Conservation (phyloP, 768 basidiomycete species). For the Lyophyllum decastes region DNA sequence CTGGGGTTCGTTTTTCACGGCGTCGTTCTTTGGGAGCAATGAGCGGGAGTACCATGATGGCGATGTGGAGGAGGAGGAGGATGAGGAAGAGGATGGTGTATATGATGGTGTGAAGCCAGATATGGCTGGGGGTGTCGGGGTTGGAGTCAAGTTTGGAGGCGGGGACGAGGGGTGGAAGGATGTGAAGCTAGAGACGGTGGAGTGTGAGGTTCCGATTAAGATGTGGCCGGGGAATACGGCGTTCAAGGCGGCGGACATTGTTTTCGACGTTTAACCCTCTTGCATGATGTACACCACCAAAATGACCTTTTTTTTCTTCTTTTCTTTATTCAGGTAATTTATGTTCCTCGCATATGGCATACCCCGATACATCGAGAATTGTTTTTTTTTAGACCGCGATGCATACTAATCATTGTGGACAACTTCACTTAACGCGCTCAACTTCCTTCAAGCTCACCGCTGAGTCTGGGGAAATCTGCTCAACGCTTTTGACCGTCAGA, state of each 20-base stretch:
- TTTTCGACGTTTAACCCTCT: conserved; percentile 57
- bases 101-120: conserved; percentile 54
- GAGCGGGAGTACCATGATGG: conserved; percentile 63
- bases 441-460: too few relatives aligned
- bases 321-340: conserved; percentile 5
- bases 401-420: too few relatives aligned
- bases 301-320: background rate
- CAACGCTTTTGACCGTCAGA: too few relatives aligned
- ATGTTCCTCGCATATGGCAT: background rate
- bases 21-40: conserved; percentile 33
- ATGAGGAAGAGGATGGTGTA: conserved; percentile 25
- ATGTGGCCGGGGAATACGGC: conserved; percentile 91
- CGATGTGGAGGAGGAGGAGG: conserved; percentile 51
- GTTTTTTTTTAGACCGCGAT: too few relatives aligned
- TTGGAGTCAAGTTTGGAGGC: conserved; percentile 51
- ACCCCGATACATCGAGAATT: background rate
- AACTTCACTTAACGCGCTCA: too few relatives aligned
- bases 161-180: conserved; percentile 67
- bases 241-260: conserved; percentile 76
- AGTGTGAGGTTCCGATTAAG: conserved; percentile 88
- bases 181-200: conserved; percentile 81
- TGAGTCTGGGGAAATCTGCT: too few relatives aligned
- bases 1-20: conserved; percentile 41
- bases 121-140: conserved; percentile 50
- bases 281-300: background rate